Conservation (phyloP, 768 basidiomycete species). For the Lactarius trivialis region DNA sequence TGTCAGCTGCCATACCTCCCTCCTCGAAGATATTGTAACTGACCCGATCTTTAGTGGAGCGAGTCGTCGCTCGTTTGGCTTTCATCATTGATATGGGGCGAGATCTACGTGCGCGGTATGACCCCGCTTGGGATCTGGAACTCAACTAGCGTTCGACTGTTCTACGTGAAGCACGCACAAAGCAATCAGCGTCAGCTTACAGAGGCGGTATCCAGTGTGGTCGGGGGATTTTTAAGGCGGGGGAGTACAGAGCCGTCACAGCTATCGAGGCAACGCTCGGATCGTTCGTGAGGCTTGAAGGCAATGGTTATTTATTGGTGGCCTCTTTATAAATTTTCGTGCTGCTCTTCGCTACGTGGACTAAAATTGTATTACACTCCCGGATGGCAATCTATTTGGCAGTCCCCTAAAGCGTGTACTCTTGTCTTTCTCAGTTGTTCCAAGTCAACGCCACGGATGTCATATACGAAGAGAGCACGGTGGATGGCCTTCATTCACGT, state of each 20-base stretch:
- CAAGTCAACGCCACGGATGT: neutral
- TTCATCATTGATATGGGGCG: slow-evolving; percentile 91
- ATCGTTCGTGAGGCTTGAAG: slow-evolving; percentile 2
- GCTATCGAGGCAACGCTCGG: slow-evolving; percentile 21
- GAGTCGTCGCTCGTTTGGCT: slow-evolving; percentile 90
- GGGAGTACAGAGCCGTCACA: slow-evolving; percentile 17
- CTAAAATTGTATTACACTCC: neutral
- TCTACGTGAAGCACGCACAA: slow-evolving; percentile 85
- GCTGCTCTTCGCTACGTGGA: neutral
- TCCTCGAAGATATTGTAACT: neutral
- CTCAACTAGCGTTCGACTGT: slow-evolving; percentile 79
- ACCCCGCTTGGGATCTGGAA: slow-evolving; percentile 87
- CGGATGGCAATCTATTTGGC: neutral
- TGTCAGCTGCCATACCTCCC: slow-evolving; percentile 38
- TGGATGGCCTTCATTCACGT: neutral
- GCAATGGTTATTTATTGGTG: too few relatives aligned
- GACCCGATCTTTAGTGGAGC: slow-evolving; percentile 62
- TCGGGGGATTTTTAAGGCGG: slow-evolving; percentile 68
- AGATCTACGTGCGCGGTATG: slow-evolving; percentile 88
- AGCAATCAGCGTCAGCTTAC: slow-evolving; percentile 62
- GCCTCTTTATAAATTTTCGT: neutral
- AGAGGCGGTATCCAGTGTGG: slow-evolving; percentile 73
- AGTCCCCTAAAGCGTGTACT: neutral
- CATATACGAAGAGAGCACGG: neutral
- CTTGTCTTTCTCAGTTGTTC: neutral